Evolutionary conservation across 805 yeast species (phyloP), one percentile per base, ranked within the genome.

Genomic region (Ogataea siamensis): DNA sequence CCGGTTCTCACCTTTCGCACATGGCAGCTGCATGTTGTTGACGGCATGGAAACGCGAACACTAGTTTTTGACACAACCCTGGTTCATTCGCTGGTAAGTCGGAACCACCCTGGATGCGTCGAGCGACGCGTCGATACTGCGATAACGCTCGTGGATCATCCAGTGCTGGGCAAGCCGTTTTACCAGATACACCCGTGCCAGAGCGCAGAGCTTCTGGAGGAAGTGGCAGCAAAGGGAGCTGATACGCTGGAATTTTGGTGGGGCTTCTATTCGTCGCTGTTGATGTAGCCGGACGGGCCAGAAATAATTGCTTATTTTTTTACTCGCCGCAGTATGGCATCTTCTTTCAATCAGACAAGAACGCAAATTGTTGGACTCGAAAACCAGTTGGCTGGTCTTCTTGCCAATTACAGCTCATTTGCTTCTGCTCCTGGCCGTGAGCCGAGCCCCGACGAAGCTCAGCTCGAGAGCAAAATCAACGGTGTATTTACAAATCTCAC

Each of bases 341-440:
- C 74, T 7, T 64, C 85, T 3, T 85, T 83, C 58, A 70, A 77
- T 12, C 86, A 86, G 32, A 69, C 78, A 10, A 70, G 95, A 55
- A 67, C 83, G 19, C 84, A 82, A 52, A 78, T 81, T 0, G 67
- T 88, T 23, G 69, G 78, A 6, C 63, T 82, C 33, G 96, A 91
- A 58, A 75, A 80, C 35, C 84, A 82, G 54, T 72, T 91, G 3
- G 76, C 77, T 35, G 51, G 67, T 1, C 63, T 73, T 16, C 62
- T 83, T 18, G 64, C 78, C 2, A 66, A 66, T 21, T 79, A 70
- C 50, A 75, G 86, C 5, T 64, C 74, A 4, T 76, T 70, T 55
- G 75, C 79, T 11, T 70, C 71, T 37, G 63, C 76, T 1, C 67
- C 79, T 1, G 66, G 76, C 5, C 59, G 75, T 3, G 62, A 69